Conservation (phyloP, 805 yeast genomes). For the Schwanniomyces occidentalis region DNA sequence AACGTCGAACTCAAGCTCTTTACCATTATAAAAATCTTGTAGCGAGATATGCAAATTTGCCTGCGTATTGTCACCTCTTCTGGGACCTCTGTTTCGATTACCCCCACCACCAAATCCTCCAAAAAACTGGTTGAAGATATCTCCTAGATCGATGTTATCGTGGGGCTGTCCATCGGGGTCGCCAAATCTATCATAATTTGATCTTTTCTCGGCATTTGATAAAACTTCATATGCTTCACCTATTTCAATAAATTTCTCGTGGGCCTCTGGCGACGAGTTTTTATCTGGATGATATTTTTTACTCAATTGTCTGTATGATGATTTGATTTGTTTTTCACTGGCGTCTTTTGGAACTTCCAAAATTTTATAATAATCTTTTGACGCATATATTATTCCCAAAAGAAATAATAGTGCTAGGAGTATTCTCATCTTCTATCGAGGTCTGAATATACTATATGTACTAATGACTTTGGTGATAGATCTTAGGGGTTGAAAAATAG, state of each 20-base stretch:
- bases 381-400: constrained; percentile 11
- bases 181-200: constrained; percentile 74
- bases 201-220: constrained; percentile 66
- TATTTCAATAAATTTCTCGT: constrained; percentile 81
- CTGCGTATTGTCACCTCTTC: constrained; percentile 62
- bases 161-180: constrained; percentile 53
- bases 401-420: constrained; percentile 6
- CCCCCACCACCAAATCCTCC: constrained; percentile 22
- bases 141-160: constrained; percentile 45
- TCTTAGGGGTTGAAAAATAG: too few species aligned
- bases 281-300: constrained; percentile 95
- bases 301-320: constrained; percentile 78
- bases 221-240: constrained; percentile 93
- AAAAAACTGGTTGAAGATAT: constrained; percentile 53
- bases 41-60: constrained; percentile 58
- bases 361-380: constrained; percentile 55
- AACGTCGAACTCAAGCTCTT: constrained; percentile 56
- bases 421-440: constrained; percentile 2
- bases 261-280: constrained; percentile 81
- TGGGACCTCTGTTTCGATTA: constrained; percentile 39
- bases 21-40: constrained; percentile 72
- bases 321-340: constrained; percentile 75
- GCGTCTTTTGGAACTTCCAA: constrained; percentile 73
- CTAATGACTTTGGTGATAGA: too few species aligned
- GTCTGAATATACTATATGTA: too few species aligned